Conservation (phyloP, 352 stramenopile species). For the Blastocystis sp. region DNA sequence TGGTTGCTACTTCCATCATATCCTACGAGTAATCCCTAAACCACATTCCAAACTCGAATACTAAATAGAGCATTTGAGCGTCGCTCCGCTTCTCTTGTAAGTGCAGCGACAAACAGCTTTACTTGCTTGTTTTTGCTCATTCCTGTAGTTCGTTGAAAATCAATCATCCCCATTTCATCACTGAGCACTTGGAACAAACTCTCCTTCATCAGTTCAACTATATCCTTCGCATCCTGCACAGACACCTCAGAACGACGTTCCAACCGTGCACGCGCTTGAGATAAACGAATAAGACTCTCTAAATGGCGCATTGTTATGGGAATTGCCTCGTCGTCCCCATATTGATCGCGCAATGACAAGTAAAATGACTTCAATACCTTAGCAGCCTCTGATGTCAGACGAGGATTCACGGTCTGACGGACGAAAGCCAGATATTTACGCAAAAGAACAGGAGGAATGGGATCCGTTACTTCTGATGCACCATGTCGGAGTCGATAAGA, state of each 20-base stretch:
- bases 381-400: slow-evolving; percentile 65
- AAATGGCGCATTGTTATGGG: slow-evolving; percentile 90
- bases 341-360: slow-evolving; percentile 73
- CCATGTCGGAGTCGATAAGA: slow-evolving; percentile 68
- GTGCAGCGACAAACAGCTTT: slow-evolving; percentile 74
- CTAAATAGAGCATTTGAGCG: slow-evolving; percentile 72
- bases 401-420: slow-evolving; percentile 84
- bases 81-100: slow-evolving; percentile 70
- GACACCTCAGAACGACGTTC: slow-evolving; percentile 85
- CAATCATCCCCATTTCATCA: slow-evolving; percentile 77
- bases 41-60: slow-evolving; percentile 67
- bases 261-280: slow-evolving; percentile 84
- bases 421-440: slow-evolving; percentile 94
- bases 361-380: slow-evolving; percentile 77
- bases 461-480: slow-evolving; percentile 67
- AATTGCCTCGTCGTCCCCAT: slow-evolving; percentile 67
- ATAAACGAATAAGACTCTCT: slow-evolving; percentile 82
- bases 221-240: slow-evolving; percentile 85
- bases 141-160: slow-evolving; percentile 71
- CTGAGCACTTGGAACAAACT: slow-evolving; percentile 80
- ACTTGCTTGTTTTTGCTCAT: slow-evolving; percentile 69
- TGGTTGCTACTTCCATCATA: slow-evolving; percentile 61
- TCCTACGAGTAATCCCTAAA: slow-evolving; percentile 39
- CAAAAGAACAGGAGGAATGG: slow-evolving; percentile 75
- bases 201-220: slow-evolving; percentile 89